phyloP scores from a whole-genome alignment of 768 basidiomycete genomes.

The Gloeopeniophorella convolvens region DNA sequence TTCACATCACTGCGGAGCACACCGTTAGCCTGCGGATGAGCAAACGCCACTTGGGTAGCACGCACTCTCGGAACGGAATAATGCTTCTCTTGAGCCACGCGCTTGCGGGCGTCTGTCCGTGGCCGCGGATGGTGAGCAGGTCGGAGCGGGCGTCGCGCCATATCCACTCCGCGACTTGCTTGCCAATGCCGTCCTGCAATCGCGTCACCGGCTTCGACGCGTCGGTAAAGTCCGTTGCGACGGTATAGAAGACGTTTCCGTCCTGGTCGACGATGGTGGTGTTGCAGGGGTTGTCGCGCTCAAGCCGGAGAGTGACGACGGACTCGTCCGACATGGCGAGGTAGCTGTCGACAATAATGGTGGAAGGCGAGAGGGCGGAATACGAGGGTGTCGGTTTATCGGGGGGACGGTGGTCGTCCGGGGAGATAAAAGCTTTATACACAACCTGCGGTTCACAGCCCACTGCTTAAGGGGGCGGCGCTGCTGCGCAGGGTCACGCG shows the following conservation, averaged over 20 bases:
- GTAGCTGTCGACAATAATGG: neutral
- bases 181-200: conserved; percentile 10
- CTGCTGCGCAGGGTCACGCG: neutral
- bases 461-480: neutral
- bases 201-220: conserved; percentile 11
- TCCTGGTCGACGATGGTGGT: conserved; percentile 15
- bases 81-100: conserved; percentile 20
- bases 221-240: conserved; percentile 14
- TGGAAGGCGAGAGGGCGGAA: neutral
- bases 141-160: conserved; percentile 20
- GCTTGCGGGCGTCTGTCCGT: conserved; percentile 6
- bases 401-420: neutral
- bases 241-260: conserved; percentile 10
- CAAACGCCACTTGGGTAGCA: neutral
- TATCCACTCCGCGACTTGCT: conserved; percentile 18
- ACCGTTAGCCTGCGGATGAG: neutral
- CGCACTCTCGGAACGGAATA: conserved; percentile 17
- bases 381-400: too few relatives aligned
- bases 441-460: neutral
- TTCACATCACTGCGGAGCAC: conserved; percentile 7
- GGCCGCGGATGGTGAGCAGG: conserved; percentile 16
- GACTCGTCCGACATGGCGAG: neutral
- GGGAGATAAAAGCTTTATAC: neutral
- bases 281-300: conserved; percentile 21
- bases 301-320: conserved; percentile 1